Conservation (phyloP, 352 stramenopile species). For the Phytophthora brassicae region DNA sequence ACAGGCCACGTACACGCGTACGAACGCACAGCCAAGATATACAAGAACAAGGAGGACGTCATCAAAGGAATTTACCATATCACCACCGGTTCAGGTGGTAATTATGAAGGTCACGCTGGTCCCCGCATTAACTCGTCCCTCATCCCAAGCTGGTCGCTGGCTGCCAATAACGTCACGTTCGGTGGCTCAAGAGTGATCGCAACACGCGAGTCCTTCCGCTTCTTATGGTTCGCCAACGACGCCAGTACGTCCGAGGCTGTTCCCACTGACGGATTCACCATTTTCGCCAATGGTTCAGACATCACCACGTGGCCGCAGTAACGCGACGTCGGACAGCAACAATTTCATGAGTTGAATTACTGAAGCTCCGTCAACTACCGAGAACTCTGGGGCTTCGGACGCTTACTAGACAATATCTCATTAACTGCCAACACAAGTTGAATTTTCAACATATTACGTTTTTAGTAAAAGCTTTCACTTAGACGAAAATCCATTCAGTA, state of each 20-base stretch:
- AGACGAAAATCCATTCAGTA: slow-evolving; percentile 16
- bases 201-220: slow-evolving; percentile 45
- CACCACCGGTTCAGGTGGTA: slow-evolving; percentile 47
- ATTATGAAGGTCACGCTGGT: slow-evolving; percentile 52
- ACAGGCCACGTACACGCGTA: slow-evolving; percentile 57
- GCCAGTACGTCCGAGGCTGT: slow-evolving; percentile 34
- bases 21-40: slow-evolving; percentile 50
- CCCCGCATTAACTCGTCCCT: slow-evolving; percentile 30
- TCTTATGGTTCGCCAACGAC: slow-evolving; percentile 53
- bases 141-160: slow-evolving; percentile 45
- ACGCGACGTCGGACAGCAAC: slow-evolving; percentile 10
- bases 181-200: slow-evolving; percentile 48
- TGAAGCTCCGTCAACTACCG: slow-evolving; percentile 1
- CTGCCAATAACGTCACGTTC: slow-evolving; percentile 44
- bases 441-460: too few relatives aligned
- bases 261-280: slow-evolving; percentile 52
- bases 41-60: slow-evolving; percentile 48
- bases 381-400: neutral
- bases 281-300: slow-evolving; percentile 41
- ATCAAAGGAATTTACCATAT: slow-evolving; percentile 49
- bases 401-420: too few relatives aligned
- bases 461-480: too few relatives aligned
- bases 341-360: slow-evolving; percentile 10
- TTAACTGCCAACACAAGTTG: too few relatives aligned
- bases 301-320: slow-evolving; percentile 38